phyloP scores from a whole-genome alignment of 208 protist genomes.

The Herpetomonas tarakana region DNA sequence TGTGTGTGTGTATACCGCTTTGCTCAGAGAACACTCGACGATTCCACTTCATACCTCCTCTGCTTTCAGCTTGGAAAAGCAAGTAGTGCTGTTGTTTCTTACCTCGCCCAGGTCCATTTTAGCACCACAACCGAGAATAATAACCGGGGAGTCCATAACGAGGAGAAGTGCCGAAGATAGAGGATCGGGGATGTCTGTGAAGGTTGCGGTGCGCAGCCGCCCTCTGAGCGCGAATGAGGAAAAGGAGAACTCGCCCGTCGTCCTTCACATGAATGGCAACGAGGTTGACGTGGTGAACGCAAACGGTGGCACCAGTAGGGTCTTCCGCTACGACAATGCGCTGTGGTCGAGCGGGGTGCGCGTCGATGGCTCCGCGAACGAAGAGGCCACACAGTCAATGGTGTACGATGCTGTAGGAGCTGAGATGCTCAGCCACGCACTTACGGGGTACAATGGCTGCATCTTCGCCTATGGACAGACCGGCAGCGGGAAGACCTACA shows the following conservation, averaged over 20 bases:
- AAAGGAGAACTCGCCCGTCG: slow-evolving; percentile 29
- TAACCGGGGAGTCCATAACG: no score
- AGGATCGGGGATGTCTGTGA: slow-evolving; percentile 51
- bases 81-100: no score
- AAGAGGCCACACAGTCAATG: slow-evolving; percentile 48
- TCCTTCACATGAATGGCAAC: slow-evolving; percentile 70
- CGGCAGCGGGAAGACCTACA: slow-evolving; percentile 86
- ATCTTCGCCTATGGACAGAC: slow-evolving; percentile 91
- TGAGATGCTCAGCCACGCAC: slow-evolving; percentile 50
- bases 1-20: no score
- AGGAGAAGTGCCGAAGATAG: no score
- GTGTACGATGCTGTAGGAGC: slow-evolving; percentile 63
- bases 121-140: no score
- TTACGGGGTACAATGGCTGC: slow-evolving; percentile 85
- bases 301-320: slow-evolving; percentile 27
- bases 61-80: no score
- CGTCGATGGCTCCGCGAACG: slow-evolving; percentile 29
- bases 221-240: slow-evolving; percentile 61
- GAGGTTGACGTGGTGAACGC: slow-evolving; percentile 43
- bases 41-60: no score
- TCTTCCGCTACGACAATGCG: slow-evolving; percentile 70
- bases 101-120: no score
- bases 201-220: slow-evolving; percentile 71
- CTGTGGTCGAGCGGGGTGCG: slow-evolving; percentile 52
- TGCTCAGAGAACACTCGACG: no score